Base-by-base conservation (phyloP, 1,284 basidiomycete species). In the Sphagnurus paluster region DNA sequence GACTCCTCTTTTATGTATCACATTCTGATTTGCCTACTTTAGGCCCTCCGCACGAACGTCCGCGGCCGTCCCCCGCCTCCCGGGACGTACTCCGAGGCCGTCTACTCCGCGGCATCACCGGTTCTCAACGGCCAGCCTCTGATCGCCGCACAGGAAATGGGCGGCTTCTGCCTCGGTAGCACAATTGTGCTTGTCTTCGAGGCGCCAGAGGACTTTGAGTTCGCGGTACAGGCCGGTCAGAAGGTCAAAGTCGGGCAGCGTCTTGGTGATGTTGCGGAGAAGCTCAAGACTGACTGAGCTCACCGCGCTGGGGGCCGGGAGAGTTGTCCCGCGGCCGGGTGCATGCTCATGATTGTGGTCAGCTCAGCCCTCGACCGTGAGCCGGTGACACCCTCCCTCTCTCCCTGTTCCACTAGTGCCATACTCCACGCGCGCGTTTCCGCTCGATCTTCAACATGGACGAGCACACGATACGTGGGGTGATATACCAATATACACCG, bases 141-240 rank as follows among this genome's bases (percentile, higher is more conserved):
- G 34, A 74, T 72, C 0, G 76, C 87, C 2, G 95, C 92, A 1
- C 90, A 98, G 62, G 95, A 99, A 72, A 94, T 98, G 90, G 96
- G 96, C 39, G 95, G 94, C 0, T 99, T 99, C 74, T 87, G 86
- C 59, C 76, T 99, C 1, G 97, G 96, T 1, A 93, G 89, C 64
- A 99, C 96, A 2, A 89, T 99, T 59, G 96, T 99, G 16, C 76
- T 99, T 36, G 91, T 99, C 1, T 98, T 98, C 61, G 97, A 99
- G 70, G 96, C 95, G 0, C 95, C 97, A 0, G 73, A 77, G 49
- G 71, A 83, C 32, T 98, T 95, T 64, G 77, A 84, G 61, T 98
- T 98, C 60, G 66, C 72, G 1, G 77, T 96, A n/a, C 72, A 85
- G 56, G 76, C 85, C 0, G 93, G 93, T 2, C 80, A 96, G 64